Base-by-base conservation (phyloP, 331 rosid genomes). In the Acacia concinna region DNA sequence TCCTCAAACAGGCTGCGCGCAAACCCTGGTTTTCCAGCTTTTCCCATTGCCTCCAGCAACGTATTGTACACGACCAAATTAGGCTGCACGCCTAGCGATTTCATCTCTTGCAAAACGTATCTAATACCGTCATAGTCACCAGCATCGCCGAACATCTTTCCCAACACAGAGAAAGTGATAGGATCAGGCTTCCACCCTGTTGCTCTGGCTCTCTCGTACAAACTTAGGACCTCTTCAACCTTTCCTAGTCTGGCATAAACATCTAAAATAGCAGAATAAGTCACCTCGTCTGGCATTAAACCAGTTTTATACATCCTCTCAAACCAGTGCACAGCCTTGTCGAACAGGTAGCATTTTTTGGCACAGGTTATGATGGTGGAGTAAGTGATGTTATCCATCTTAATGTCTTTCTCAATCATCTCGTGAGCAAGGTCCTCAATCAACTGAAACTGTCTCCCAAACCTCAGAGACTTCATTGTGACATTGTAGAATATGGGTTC, bases 251-350 rank as follows among this genome's bases (percentile, higher is more conserved):
- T 83, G 18, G 94, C 99, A 91, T 96, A 96, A 82, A 96, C 99
- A 88, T 91, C 98, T 64, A 93, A 81, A 46, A 93, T 87, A 73
- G 92, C 89, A 8, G 99, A 93, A 70, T 91, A 93, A n/a, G 99
- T 96, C 65, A 96, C 97, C 90, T 93, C 99, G 71, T 96, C 99
- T 8, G 98, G 99, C 93, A 96, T 93, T 87, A 91, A 87, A 41
- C 97, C 97, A 1, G 97, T 96, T 86, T 87, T 89, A 82, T 96
- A 96, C 97, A 96, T 96, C 78, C 92, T 88, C 86, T 96, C 99
- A 79, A 96, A 96, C 99, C 99, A 96, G 43, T 91, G 85, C 87
- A 91, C 90, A 2, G 99, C 97, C 85, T 91, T 96, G 52, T 89
- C 89, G 74, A 75, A 93, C 15, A 74, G 87, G 60, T 68, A 78